Evolutionary conservation across 2,329 filamentous ascomycete species (phyloP).

Genomic region (Penicillium sp.): DNA sequence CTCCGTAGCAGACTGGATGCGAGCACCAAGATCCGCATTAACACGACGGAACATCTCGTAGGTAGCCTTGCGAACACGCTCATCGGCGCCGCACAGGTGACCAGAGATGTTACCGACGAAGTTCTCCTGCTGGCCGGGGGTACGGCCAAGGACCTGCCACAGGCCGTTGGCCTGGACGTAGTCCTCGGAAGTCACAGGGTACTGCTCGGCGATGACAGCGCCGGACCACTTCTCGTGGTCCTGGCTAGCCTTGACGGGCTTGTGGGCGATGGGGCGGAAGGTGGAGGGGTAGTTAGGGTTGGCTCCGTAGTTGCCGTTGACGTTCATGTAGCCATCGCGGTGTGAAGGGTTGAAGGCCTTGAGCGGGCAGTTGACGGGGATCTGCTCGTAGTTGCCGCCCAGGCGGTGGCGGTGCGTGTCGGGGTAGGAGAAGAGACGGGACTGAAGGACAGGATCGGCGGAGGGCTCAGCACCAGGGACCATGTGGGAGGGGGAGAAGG

Average conservation of each 20-base stretch:
- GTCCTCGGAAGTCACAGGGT: constrained; percentile 47
- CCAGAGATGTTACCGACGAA: constrained; percentile 60
- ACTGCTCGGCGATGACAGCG: constrained; percentile 40
- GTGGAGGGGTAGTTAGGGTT: constrained; percentile 56
- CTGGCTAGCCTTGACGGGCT: constrained; percentile 43
- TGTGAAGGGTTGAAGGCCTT: constrained; percentile 64
- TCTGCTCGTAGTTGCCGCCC: constrained; percentile 64
- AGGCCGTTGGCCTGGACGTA: constrained; percentile 47
- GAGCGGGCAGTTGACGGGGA: constrained; percentile 60
- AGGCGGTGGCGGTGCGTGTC: constrained; percentile 66
- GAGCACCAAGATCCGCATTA: constrained; percentile 53
- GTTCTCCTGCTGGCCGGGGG: constrained; percentile 60
- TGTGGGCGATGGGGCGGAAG: constrained; percentile 40
- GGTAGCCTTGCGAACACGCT: constrained; percentile 57
- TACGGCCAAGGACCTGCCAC: constrained; percentile 46
- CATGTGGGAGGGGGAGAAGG: constrained; percentile 68
- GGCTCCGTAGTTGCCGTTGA: constrained; percentile 63
- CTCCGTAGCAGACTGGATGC: constrained; percentile 57
- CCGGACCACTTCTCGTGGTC: constrained; percentile 49
- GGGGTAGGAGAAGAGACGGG: constrained; percentile 69
- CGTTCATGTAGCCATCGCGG: constrained; percentile 70
- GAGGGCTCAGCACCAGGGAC: constrained; percentile 68
- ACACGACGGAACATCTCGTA: constrained; percentile 63
- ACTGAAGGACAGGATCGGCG: constrained; percentile 68
- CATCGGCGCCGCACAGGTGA: constrained; percentile 56